A percentile compares a stretch with the other conserved stretches of the same genome.
Conservation (phyloP, 495 filamentous ascomycete species). For the Chaetomium tenue region DNA sequence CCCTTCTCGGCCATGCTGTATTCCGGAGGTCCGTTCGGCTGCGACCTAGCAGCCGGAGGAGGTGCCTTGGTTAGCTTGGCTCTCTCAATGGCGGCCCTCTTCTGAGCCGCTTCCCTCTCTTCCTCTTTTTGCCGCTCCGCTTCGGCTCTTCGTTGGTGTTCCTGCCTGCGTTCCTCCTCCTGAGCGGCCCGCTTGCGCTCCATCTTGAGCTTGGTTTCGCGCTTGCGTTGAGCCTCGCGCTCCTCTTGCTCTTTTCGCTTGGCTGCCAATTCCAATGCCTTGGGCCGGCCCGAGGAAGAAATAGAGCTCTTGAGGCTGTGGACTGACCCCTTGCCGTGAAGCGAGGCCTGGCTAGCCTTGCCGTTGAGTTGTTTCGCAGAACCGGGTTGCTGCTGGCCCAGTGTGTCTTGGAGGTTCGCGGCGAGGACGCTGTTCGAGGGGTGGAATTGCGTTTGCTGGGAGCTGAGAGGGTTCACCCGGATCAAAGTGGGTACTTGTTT, state of each 20-base stretch:
- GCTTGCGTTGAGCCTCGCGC: constrained; percentile 70
- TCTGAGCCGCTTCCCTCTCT: constrained; percentile 48
- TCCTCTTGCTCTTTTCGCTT: constrained; percentile 77
- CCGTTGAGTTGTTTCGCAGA: constrained; percentile 45
- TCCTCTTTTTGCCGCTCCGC: constrained; percentile 52
- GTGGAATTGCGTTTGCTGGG: constrained; percentile 58
- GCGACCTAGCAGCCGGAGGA: constrained; percentile 50
- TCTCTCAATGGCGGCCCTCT: constrained; percentile 72
- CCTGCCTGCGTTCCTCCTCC: constrained; percentile 55
- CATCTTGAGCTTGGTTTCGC: constrained; percentile 71
- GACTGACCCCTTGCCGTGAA: constrained; percentile 62
- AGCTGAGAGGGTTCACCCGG: constrained; percentile 68
- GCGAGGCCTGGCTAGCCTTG: constrained; percentile 66
- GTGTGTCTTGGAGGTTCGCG: constrained; percentile 60
- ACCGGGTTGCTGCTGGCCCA: constrained; percentile 47
- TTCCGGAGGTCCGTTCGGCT: constrained; percentile 50
- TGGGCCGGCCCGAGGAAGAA: constrained; percentile 59
- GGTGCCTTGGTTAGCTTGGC: constrained; percentile 56
- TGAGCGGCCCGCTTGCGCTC: constrained; percentile 70
- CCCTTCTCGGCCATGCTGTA: constrained; percentile 36
- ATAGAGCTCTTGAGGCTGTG: constrained; percentile 68
- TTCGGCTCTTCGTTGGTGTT: constrained; percentile 51
- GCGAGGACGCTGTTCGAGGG: constrained; percentile 57
- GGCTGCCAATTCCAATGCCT: constrained; percentile 63
- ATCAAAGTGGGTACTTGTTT: constrained; percentile 79